Evolutionary conservation across 345 rosid species (phyloP).

Genomic region (Populus tremula): DNA sequence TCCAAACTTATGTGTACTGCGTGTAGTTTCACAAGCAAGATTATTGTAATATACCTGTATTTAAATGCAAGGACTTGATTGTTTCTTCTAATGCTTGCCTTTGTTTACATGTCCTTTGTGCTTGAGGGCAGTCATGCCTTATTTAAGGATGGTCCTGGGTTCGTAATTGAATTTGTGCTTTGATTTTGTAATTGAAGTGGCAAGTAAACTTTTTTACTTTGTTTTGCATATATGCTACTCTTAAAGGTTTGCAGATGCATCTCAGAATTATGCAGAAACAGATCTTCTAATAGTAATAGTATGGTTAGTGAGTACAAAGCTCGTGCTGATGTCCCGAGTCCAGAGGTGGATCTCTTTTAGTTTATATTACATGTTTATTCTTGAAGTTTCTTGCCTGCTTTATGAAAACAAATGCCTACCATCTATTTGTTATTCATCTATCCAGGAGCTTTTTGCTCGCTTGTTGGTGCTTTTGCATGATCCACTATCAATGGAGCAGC

Average conservation of each 20-base stretch:
- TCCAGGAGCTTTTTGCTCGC: conserved; percentile 91
- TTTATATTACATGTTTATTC: conserved; percentile 16
- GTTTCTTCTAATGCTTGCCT: background rate
- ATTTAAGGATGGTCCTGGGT: conserved; percentile 5
- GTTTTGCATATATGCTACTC: conserved; percentile 22
- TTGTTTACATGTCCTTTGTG: background rate
- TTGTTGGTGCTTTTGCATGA: conserved; percentile 91
- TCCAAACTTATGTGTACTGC: no score
- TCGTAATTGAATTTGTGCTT: background rate
- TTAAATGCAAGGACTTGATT: background rate
- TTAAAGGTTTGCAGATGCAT: conserved; percentile 95
- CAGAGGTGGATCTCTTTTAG: conserved; percentile 56
- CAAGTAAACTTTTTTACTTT: conserved; percentile 6
- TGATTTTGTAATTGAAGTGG: conserved; percentile 1
- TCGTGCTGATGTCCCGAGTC: conserved; percentile 78
- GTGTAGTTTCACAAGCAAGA: no score
- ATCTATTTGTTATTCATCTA: conserved; percentile 19
- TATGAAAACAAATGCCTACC: conserved; percentile 16
- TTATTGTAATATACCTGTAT: no score
- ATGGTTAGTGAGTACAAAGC: conserved; percentile 78
- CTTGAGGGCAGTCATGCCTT: background rate
- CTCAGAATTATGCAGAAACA: conserved; percentile 71
- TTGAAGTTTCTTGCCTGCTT: conserved; percentile 2
- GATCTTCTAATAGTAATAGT: conserved; percentile 50
- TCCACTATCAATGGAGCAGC: conserved; percentile 85